These are phyloP conservation scores for Termitomyces sp. DNA, from an alignment of 1,284 basidiomycete genomes.

Conservation along the genomic window DNA sequence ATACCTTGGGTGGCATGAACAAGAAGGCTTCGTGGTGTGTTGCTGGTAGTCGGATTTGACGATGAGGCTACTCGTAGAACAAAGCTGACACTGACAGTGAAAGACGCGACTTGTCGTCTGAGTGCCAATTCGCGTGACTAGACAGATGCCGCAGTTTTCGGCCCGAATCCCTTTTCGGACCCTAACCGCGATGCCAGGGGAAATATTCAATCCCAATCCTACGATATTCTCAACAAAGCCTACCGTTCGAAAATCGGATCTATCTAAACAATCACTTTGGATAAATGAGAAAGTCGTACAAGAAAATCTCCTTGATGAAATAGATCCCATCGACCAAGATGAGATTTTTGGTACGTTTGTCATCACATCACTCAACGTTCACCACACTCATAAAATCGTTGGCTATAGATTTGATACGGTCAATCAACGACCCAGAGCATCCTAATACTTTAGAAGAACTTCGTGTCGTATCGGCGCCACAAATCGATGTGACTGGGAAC, in stretches of 20 bases:
- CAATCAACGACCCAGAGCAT: conserved; percentile 96
- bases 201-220: conserved; percentile 65
- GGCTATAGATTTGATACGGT: conserved; percentile 79
- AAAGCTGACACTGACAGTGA: too few species aligned
- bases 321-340: conserved; percentile 65
- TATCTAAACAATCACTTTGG: conserved; percentile 45
- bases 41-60: background rate
- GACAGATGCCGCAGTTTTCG: conserved; percentile 9
- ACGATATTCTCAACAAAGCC: conserved; percentile 48
- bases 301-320: conserved; percentile 35
- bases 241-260: conserved; percentile 31
- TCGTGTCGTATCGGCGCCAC: conserved; percentile 87
- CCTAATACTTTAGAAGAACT: conserved; percentile 96
- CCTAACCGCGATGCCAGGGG: conserved; percentile 35
- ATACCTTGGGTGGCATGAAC: conserved; percentile 40
- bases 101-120: conserved; percentile 16
- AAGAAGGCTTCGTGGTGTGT: conserved; percentile 1
- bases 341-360: conserved; percentile 57
- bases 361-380: background rate
- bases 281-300: conserved; percentile 35
- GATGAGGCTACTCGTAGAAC: background rate
- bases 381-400: background rate
- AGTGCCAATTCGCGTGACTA: conserved; percentile 19
- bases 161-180: conserved; percentile 8
- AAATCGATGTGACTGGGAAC: conserved; percentile 74